Base-by-base conservation (phyloP, 2,329 filamentous ascomycete species). In the Cordyceps tenuipes region DNA sequence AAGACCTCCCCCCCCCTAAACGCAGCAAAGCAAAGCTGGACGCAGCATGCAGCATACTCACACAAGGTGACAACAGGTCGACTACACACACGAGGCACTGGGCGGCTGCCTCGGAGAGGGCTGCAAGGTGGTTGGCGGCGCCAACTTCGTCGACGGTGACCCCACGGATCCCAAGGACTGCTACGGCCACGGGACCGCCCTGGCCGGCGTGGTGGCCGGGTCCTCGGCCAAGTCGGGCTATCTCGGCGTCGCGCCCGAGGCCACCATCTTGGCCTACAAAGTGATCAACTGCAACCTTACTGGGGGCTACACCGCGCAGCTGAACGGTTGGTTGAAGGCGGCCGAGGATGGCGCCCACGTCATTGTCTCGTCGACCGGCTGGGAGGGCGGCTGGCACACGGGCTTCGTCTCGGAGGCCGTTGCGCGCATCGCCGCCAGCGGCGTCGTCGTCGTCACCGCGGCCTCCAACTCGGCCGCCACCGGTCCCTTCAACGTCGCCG, bases 121-220 rank as follows among this genome's bases (percentile, higher is more conserved):
- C 12, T 86, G 79, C 64, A 73, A 85, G 49, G 80, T 88, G n/a
- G 74, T 76, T 4, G 80, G 77, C 61, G 84, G 85, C 19, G 74
- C 74, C 36, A 82, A 85, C 63, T 73, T 85, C 47, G 78, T 84
- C 15, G 83, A 82, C n/a, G 81, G 86, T 57, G 73, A 72, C 48
- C 82, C 79, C 68, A 71, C 64, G 46, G 76, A 82, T 63, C 83
- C 83, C 2, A 79, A 80, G 65, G 80, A 80, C 63, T 83, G 82
- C 65, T 70, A 67, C 2, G 83, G 83, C 2, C 83, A 87, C 68
- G 84, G 84, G 29, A 84, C 81, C 0, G 82, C 84, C 68, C 80
- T 85, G 29, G 77, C 83, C 2, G 85, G 85, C 34, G 86, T 83
- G 62, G 78, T 87, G 46, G 84, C 82, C 3, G 84, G 83, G 1